A percentile compares a stretch with the other conserved stretches of the same genome.
Evolutionary conservation across 2,329 filamentous ascomycete genomes (phyloP).

Genomic region (Penicillium sp.): DNA sequence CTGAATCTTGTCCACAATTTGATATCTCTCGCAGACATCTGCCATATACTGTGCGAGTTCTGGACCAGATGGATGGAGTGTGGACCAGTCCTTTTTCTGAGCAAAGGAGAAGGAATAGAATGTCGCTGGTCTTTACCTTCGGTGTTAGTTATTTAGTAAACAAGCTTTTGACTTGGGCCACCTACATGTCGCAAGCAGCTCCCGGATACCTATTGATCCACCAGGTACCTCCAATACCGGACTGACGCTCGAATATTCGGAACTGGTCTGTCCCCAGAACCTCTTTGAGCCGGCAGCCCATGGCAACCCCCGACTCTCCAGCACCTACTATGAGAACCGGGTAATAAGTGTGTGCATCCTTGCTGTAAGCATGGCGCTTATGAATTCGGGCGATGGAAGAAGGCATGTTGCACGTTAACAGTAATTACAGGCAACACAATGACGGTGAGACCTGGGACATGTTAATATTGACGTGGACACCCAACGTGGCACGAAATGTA

Average conservation of each 20-base stretch:
- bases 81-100: slow-evolving; percentile 46
- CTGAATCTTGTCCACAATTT: slow-evolving; percentile 51
- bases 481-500: background rate
- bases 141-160: background rate
- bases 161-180: background rate
- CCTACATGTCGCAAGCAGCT: slow-evolving; percentile 48
- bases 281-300: slow-evolving; percentile 52
- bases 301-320: slow-evolving; percentile 55
- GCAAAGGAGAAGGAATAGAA: slow-evolving; percentile 52
- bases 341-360: slow-evolving; percentile 38
- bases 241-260: slow-evolving; percentile 52
- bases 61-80: slow-evolving; percentile 40
- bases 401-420: slow-evolving; percentile 15
- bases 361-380: slow-evolving; percentile 33
- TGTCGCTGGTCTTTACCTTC: slow-evolving; percentile 40
- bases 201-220: slow-evolving; percentile 55
- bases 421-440: background rate
- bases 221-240: slow-evolving; percentile 57
- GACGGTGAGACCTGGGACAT: background rate
- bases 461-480: too few relatives aligned
- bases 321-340: slow-evolving; percentile 53
- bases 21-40: slow-evolving; percentile 45
- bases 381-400: slow-evolving; percentile 31
- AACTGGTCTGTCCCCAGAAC: slow-evolving; percentile 53
- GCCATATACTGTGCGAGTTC: slow-evolving; percentile 48